A percentile compares a stretch with the other conserved stretches of the same genome.
phyloP scores from a whole-genome alignment of 1,284 basidiomycete species.

The Vanrija pseudolonga region DNA sequence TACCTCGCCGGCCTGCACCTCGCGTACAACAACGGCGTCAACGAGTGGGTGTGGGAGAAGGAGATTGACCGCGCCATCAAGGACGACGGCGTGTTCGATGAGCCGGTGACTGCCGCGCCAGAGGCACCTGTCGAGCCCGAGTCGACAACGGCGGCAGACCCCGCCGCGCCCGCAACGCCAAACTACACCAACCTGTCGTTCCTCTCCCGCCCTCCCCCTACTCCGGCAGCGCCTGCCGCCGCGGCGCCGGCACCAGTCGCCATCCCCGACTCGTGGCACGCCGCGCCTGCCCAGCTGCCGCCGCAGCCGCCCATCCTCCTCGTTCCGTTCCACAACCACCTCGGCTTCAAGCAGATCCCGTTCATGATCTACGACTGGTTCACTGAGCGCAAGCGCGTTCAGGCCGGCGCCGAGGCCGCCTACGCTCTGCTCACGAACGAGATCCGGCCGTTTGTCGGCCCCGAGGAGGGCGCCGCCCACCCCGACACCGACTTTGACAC shows the following conservation, averaged over 20 bases:
- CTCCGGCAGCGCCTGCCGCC: constrained; percentile 2
- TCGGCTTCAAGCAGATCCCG: constrained; percentile 84
- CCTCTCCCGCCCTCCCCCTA: constrained; percentile 30
- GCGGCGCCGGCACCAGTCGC: constrained; percentile 22
- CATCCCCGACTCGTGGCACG: constrained; percentile 47
- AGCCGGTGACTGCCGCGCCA: constrained; percentile 42
- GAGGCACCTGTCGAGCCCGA: constrained; percentile 17
- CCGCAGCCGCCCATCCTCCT: constrained; percentile 78
- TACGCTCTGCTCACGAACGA: constrained; percentile 66
- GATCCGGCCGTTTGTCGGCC: constrained; percentile 61
- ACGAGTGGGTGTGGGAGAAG: constrained; percentile 71
- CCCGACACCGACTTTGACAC: constrained; percentile 72
- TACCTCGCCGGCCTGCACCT: constrained; percentile 79
- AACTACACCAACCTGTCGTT: constrained; percentile 18
- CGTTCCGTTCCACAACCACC: constrained; percentile 78
- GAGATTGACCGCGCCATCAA: constrained; percentile 65
- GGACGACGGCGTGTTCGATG: constrained; percentile 74
- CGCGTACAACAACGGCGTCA: constrained; percentile 77
- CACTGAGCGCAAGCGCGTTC: constrained; percentile 77
- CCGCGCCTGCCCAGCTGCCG: constrained; percentile 62
- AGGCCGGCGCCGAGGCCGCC: constrained; percentile 74
- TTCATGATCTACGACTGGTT: constrained; percentile 89
- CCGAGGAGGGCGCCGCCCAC: not conserved
- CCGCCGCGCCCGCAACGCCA: constrained; percentile 11
- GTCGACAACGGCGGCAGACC: constrained; percentile 1